Conservation (phyloP, 208 protist species). For the Zelonia costaricensis region DNA sequence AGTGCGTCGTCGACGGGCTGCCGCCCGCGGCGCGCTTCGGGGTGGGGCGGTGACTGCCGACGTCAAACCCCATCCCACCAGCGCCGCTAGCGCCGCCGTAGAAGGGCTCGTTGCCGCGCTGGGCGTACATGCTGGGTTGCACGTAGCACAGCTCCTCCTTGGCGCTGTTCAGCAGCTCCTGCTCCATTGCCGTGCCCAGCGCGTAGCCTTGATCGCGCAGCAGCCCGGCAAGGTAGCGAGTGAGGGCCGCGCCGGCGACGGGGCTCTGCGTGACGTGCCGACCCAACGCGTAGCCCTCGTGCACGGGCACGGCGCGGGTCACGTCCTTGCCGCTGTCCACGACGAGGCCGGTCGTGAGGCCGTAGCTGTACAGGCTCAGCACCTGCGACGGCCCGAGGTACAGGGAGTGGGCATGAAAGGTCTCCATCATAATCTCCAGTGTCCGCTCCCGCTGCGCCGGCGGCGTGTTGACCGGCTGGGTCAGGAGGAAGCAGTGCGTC, state of each 20-base stretch:
- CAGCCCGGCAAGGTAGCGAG: conserved; percentile 76
- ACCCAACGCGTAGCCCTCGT: conserved; percentile 93
- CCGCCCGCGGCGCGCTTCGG: too few species aligned
- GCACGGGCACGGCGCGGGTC: conserved; percentile 87
- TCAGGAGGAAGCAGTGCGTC: conserved; percentile 89
- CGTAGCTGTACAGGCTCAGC: conserved; percentile 93
- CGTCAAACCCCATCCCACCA: too few species aligned
- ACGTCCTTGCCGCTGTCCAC: conserved; percentile 91
- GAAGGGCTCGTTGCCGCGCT: conserved; percentile 2
- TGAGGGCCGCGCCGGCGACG: conserved; percentile 82
- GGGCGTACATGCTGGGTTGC: conserved; percentile 6
- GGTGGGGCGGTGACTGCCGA: too few species aligned
- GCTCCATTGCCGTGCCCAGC: conserved; percentile 90
- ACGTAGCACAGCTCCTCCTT: conserved; percentile 95
- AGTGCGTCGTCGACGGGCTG: background rate
- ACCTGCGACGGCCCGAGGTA: conserved; percentile 92
- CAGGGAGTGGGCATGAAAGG: conserved; percentile 91
- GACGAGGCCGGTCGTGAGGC: conserved; percentile 93
- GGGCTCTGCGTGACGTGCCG: conserved; percentile 77
- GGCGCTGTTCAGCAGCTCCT: conserved; percentile 78
- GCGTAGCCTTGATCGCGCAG: conserved; percentile 83
- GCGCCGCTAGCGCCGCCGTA: too few species aligned
- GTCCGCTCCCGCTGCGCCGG: conserved; percentile 85
- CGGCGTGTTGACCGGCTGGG: conserved; percentile 86
- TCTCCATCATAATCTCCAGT: conserved; percentile 95